phyloP scores from a whole-genome alignment of 805 yeast species.

The Blastobotrys parvus region DNA sequence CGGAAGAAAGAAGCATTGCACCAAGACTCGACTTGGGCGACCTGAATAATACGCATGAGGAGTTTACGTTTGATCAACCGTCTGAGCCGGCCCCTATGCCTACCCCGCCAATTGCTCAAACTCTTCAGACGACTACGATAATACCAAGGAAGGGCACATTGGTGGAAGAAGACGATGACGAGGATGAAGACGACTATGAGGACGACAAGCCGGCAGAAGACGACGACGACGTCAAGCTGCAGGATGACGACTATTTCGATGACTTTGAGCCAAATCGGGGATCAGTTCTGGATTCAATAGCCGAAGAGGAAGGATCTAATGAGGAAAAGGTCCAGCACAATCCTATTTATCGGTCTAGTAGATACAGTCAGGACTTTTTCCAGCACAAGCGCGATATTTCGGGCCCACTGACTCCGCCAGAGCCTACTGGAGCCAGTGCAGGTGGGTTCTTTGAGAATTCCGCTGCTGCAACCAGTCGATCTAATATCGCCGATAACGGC shows the following conservation, averaged over 20 bases:
- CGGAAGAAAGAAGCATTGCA: too few relatives aligned
- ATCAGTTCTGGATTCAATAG: slow-evolving; percentile 3
- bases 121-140: slow-evolving; percentile 50
- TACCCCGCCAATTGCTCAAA: background rate
- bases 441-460: slow-evolving; percentile 1
- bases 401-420: slow-evolving; percentile 8
- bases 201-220: background rate
- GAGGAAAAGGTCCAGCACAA: slow-evolving; percentile 1
- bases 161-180: slow-evolving; percentile 86
- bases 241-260: slow-evolving; percentile 1
- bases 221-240: slow-evolving; percentile 1
- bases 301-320: slow-evolving; percentile 4
- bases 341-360: background rate
- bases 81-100: background rate
- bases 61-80: background rate
- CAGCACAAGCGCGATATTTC: background rate
- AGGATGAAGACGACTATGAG: slow-evolving; percentile 39
- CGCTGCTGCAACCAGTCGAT: too few relatives aligned
- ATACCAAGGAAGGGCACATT: slow-evolving; percentile 80
- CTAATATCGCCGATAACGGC: background rate
- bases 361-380: background rate
- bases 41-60: background rate
- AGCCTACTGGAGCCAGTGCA: background rate
- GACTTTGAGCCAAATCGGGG: background rate
- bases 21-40: too few relatives aligned